phyloP scores from a whole-genome alignment of 352 stramenopile species.

The Globisporangium lucens region DNA sequence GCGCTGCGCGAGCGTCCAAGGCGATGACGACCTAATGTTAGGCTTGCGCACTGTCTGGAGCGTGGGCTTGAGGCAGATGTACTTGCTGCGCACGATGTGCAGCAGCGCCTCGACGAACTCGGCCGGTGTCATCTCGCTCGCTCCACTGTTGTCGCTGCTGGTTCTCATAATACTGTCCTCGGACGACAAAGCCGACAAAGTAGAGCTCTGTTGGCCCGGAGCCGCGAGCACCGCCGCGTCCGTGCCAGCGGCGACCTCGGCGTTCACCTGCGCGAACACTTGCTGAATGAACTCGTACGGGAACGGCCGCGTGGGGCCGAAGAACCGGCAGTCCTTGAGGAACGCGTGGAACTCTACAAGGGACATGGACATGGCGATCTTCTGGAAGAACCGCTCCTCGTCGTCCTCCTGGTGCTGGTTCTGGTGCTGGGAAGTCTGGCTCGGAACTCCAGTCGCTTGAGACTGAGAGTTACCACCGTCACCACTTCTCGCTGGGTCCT shows the following conservation, averaged over 20 bases:
- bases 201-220: background rate
- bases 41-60: background rate
- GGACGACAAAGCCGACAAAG: background rate
- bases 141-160: conserved; percentile 9
- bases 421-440: background rate
- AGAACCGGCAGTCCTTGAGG: conserved; percentile 67
- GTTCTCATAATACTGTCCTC: background rate
- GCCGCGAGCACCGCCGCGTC: conserved; percentile 19
- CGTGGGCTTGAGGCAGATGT: conserved; percentile 22
- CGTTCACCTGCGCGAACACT: conserved; percentile 55
- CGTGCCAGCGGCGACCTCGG: conserved; percentile 29
- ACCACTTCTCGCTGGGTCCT: background rate
- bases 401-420: conserved; percentile 14
- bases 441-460: conserved; percentile 2
- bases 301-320: conserved; percentile 44
- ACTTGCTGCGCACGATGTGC: conserved; percentile 44
- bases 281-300: conserved; percentile 56
- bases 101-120: conserved; percentile 71
- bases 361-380: conserved; percentile 65
- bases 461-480: background rate
- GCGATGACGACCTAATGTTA: background rate
- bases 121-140: conserved; percentile 54
- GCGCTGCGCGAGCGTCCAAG: conserved; percentile 29
- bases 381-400: conserved; percentile 61
- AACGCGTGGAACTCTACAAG: conserved; percentile 62